A percentile compares a stretch with the other conserved stretches of the same genome.
These are phyloP conservation scores for Kluyveromyces siamensis DNA, from an alignment of 805 yeast species.

Conservation along the genomic window DNA sequence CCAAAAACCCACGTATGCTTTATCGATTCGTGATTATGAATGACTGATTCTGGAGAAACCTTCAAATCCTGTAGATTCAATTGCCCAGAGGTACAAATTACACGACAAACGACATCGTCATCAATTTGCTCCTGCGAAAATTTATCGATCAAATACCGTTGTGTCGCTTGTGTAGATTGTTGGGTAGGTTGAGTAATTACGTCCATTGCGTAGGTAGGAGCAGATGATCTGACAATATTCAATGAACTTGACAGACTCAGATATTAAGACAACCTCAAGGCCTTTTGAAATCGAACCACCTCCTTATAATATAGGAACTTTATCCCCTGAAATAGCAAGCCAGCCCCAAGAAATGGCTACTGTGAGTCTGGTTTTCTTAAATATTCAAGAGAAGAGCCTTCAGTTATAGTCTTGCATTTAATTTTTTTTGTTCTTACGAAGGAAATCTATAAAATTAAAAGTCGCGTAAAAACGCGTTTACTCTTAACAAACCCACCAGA, in stretches of 20 bases:
- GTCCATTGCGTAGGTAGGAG: slow-evolving; percentile 17
- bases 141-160: slow-evolving; percentile 26
- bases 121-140: slow-evolving; percentile 33
- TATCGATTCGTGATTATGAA: slow-evolving; percentile 16
- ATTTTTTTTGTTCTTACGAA: too few relatives aligned
- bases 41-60: slow-evolving; percentile 26
- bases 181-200: slow-evolving; percentile 35
- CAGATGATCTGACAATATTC: neutral
- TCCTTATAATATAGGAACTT: too few relatives aligned
- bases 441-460: too few relatives aligned
- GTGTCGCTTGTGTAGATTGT: slow-evolving; percentile 36
- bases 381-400: too few relatives aligned
- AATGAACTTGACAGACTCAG: neutral
- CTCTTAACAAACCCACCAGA: too few relatives aligned
- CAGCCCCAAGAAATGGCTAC: too few relatives aligned
- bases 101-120: slow-evolving; percentile 40
- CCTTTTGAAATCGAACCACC: too few relatives aligned
- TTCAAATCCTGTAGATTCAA: slow-evolving; percentile 38
- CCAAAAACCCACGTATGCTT: slow-evolving; percentile 63
- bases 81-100: slow-evolving; percentile 54
- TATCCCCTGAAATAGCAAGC: too few relatives aligned
- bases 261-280: neutral
- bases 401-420: too few relatives aligned
- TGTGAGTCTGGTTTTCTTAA: too few relatives aligned
- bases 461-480: too few relatives aligned